Percentiles rank a stretch among this genome's conserved stretches.
Evolutionary conservation across 2,329 filamentous ascomycete genomes (phyloP).

Genomic region (Ophiocordyceps unilateralis): DNA sequence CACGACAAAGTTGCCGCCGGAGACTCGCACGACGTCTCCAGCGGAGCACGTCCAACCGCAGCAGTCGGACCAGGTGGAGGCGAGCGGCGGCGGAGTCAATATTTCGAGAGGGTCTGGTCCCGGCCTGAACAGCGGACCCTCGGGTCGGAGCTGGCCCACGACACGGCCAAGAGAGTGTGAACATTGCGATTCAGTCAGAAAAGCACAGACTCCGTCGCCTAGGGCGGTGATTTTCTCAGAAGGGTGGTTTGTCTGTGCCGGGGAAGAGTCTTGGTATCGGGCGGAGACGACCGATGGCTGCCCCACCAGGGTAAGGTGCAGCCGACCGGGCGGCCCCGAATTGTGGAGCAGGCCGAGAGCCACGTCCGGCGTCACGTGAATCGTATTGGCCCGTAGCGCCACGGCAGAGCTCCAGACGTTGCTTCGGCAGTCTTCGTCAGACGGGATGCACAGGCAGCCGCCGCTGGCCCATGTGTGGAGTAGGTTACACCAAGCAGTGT

Average conservation of each 20-base stretch:
- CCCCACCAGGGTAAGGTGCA: not conserved
- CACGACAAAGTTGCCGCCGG: not conserved
- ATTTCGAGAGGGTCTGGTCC: not conserved
- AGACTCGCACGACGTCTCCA: not conserved
- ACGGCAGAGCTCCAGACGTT: not conserved
- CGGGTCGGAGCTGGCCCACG: slow-evolving; percentile 1
- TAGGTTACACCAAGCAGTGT: slow-evolving; percentile 2
- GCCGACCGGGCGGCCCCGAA: not conserved
- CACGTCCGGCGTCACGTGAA: not conserved
- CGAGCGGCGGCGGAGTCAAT: not conserved
- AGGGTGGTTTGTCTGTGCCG: too few species aligned
- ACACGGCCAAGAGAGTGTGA: not conserved
- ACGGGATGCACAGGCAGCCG: slow-evolving; percentile 2
- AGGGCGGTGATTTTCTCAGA: not conserved
- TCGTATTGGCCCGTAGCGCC: not conserved
- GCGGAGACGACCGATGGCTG: not conserved
- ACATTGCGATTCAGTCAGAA: not conserved
- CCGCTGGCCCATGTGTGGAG: slow-evolving; percentile 1
- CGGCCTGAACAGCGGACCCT: not conserved
- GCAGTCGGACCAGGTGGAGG: not conserved
- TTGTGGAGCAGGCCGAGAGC: not conserved
- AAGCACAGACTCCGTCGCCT: not conserved
- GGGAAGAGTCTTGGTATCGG: not conserved
- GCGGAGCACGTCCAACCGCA: not conserved
- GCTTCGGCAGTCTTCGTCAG: not conserved